Evolutionary conservation across 208 protist species (phyloP), one percentile per base, ranked within the genome.

Genomic region (Leishmania tropica): DNA sequence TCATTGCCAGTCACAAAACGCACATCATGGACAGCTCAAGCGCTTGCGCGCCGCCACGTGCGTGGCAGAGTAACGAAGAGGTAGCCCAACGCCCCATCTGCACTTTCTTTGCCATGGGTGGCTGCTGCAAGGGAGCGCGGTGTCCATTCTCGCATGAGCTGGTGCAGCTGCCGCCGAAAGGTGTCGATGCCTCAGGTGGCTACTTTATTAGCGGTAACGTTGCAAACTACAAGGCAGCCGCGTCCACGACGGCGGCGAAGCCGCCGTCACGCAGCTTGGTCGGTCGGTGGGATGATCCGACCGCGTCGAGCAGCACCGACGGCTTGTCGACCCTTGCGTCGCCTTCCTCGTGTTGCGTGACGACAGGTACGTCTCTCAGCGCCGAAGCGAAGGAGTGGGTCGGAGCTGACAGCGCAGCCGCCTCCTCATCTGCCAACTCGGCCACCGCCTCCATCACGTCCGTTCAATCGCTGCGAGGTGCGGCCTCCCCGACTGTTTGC

Each of bases 101-200:
- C 65, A 85, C 80, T 71, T 93, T 90, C 64, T 93, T 90, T 74
- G 84, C 87, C 37, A 90, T 89, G 87, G 89, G 89, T 6, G 84
- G 89, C 19, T 93, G 87, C 80, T 84, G 58, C 71, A 83, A 84
- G 51, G 87, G 87, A 21, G 72, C 67, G 3, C 72, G 67, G 47
- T 93, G 87, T 48, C 82, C 77, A 11, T 90, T 82, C 73, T 93
- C 87, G 2, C 87, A 89, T 65, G 89, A 85, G n/a, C 82, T 90
- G 40, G 78, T 76, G n/a, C 89, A 90, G 79, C 48, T 82, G 5
- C 87, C 87, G 0, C 89, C 89, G 11, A 65, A 85, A 53, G 87
- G 87, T 10, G 84, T 90, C 13, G 87, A 93, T 56, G 84, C 74
- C 4, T 88, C 87, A 3, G 80, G 67, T 24, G 89, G 87, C 31